A percentile compares a stretch with the other conserved stretches of the same genome.
Evolutionary conservation across 2,329 filamentous ascomycete species (phyloP).

Genomic region (Calonectria hawksworthii): DNA sequence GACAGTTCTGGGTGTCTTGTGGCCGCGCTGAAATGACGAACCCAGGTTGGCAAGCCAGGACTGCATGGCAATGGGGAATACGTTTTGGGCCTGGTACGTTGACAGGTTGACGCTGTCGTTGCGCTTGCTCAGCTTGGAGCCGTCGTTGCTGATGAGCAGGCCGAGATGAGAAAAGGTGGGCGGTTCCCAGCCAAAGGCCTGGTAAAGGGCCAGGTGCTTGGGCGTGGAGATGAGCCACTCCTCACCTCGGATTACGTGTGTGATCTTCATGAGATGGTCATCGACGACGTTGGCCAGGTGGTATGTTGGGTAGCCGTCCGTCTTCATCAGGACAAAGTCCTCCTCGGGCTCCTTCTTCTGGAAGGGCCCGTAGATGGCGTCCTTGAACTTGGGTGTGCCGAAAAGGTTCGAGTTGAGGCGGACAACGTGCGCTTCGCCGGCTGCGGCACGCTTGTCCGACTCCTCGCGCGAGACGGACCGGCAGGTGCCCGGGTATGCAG

Average conservation of each 20-base stretch:
- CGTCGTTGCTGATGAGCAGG: constrained; percentile 76
- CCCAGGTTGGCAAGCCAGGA: constrained; percentile 87
- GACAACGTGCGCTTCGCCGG: constrained; percentile 81
- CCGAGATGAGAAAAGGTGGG: constrained; percentile 87
- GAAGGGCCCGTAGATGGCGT: constrained; percentile 84
- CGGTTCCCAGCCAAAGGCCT: constrained; percentile 80
- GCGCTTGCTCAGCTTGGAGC: constrained; percentile 89
- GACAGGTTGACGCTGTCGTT: constrained; percentile 67
- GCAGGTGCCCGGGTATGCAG: constrained; percentile 76
- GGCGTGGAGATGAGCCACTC: constrained; percentile 98
- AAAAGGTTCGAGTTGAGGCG: constrained; percentile 75
- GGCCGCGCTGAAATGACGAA: constrained; percentile 48
- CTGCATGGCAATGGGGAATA: constrained; percentile 66
- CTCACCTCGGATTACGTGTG: constrained; percentile 92
- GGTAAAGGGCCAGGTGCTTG: constrained; percentile 77
- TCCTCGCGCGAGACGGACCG: constrained; percentile 75
- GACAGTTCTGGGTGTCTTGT: constrained; percentile 62
- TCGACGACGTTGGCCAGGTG: constrained; percentile 98
- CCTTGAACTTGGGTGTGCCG: constrained; percentile 75
- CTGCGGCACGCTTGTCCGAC: constrained; percentile 77
- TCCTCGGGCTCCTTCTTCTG: constrained; percentile 71
- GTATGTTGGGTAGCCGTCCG: constrained; percentile 93
- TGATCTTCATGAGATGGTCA: constrained; percentile 95
- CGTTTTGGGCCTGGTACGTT: constrained; percentile 62
- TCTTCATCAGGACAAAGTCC: constrained; percentile 92